phyloP scores from a whole-genome alignment of 257 asterid species.

The Capsicum chinense region DNA sequence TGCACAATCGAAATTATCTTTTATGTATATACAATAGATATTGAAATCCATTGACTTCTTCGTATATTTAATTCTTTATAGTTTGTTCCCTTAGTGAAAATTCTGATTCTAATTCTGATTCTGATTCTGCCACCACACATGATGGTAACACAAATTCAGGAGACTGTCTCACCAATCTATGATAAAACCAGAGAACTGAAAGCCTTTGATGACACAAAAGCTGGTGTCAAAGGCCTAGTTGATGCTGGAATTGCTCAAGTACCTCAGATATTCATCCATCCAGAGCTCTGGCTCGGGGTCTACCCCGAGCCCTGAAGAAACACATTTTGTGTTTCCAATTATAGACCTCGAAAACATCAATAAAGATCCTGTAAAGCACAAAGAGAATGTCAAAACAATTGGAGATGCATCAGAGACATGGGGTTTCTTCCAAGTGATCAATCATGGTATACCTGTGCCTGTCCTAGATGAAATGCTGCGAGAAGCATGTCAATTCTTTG shows the following conservation, averaged over 20 bases:
- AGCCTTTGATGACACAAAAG: slow-evolving; percentile 63
- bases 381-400: slow-evolving; percentile 44
- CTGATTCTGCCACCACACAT: not conserved
- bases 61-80: too few species aligned
- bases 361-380: slow-evolving; percentile 33
- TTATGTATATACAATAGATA: too few species aligned
- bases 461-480: slow-evolving; percentile 58
- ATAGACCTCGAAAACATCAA: slow-evolving; percentile 52
- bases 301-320: not conserved
- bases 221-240: slow-evolving; percentile 72
- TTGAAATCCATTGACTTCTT: too few species aligned
- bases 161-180: slow-evolving; percentile 7
- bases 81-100: too few species aligned
- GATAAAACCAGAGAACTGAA: slow-evolving; percentile 50
- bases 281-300: slow-evolving; percentile 26
- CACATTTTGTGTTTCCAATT: slow-evolving; percentile 48
- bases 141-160: slow-evolving; percentile 32
- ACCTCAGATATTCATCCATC: slow-evolving; percentile 55
- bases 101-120: too few species aligned
- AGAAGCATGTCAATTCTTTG: slow-evolving; percentile 60
- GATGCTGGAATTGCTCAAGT: slow-evolving; percentile 51
- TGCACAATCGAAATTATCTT: too few species aligned
- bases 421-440: slow-evolving; percentile 72
- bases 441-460: slow-evolving; percentile 59
- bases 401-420: slow-evolving; percentile 51